These are phyloP conservation scores for Acidiella bohemica DNA, from an alignment of 495 filamentous ascomycete species.

Conservation along the genomic window DNA sequence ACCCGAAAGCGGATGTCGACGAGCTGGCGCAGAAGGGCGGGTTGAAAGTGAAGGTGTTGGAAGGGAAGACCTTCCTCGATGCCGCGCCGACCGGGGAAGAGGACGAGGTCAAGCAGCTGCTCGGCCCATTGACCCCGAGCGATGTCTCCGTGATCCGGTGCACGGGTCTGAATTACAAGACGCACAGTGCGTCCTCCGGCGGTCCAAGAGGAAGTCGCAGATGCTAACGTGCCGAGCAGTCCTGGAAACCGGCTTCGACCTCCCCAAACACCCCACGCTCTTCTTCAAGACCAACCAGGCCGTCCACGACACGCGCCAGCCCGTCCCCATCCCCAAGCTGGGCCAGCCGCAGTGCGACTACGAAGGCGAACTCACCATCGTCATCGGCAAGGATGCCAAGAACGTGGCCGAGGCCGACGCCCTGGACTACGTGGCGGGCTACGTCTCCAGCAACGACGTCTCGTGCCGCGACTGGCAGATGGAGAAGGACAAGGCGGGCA, in stretches of 20 bases:
- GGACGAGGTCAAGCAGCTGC: constrained; percentile 22
- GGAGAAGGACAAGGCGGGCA: constrained; percentile 28
- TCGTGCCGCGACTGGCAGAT: constrained; percentile 36
- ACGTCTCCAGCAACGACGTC: constrained; percentile 39
- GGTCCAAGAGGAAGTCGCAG: no score
- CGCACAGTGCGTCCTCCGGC: constrained; percentile 23
- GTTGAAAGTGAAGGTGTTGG: constrained; percentile 21
- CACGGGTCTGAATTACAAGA: constrained; percentile 27
- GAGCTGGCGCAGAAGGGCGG: constrained; percentile 21
- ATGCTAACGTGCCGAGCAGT: no score
- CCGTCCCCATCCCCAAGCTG: constrained; percentile 36
- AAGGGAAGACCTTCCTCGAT: constrained; percentile 4
- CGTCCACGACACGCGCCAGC: constrained; percentile 30
- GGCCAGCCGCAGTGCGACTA: constrained; percentile 38
- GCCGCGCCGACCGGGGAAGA: constrained; percentile 13
- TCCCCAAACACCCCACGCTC: constrained; percentile 36
- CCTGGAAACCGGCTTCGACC: constrained; percentile 35
- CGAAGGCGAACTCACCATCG: constrained; percentile 38
- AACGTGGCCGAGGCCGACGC: constrained; percentile 33
- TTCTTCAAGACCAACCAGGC: constrained; percentile 40
- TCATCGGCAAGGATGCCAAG: constrained; percentile 36
- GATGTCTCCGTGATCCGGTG: constrained; percentile 27
- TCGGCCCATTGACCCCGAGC: constrained; percentile 20
- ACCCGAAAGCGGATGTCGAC: constrained; percentile 31
- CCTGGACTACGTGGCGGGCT: constrained; percentile 36